Evolutionary conservation across 1,284 basidiomycete species (phyloP).

Genomic region (Cutaneotrichosporon cavernicola): DNA sequence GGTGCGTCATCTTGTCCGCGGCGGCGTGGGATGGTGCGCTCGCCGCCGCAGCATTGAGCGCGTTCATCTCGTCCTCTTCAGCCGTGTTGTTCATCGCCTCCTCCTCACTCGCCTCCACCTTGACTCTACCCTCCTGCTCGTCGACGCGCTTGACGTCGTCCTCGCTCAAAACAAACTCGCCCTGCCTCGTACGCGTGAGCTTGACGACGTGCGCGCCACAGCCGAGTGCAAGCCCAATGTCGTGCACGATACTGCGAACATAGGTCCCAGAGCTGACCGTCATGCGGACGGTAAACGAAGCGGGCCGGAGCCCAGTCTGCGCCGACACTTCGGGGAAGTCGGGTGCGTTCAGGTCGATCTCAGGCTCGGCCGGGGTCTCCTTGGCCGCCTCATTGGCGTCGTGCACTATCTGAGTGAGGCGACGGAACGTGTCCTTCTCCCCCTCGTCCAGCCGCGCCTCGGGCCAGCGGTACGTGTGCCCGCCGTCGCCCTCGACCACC

Average conservation of each 20-base stretch:
- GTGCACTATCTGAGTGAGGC: constrained; percentile 57
- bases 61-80: constrained; percentile 12
- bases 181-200: constrained; percentile 79
- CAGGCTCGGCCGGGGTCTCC: constrained; percentile 34
- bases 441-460: constrained; percentile 65
- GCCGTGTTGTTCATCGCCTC: constrained; percentile 29
- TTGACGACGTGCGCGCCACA: constrained; percentile 89
- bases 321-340: constrained; percentile 53
- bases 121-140: constrained; percentile 23
- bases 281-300: constrained; percentile 85
- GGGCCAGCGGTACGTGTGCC: constrained; percentile 68
- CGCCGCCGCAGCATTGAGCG: constrained; percentile 1
- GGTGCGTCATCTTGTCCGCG: constrained; percentile 3
- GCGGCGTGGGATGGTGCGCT: constrained; percentile 3
- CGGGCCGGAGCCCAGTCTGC: constrained; percentile 56
- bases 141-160: constrained; percentile 24
- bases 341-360: constrained; percentile 36
- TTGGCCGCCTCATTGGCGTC: constrained; percentile 33
- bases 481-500: constrained; percentile 46
- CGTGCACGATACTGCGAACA: constrained; percentile 87
- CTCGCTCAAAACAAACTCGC: constrained; percentile 64
- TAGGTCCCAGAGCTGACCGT: constrained; percentile 95
- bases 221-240: constrained; percentile 75
- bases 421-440: constrained; percentile 68
- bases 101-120: constrained; percentile 5